These are phyloP conservation scores for Candida nanaspora DNA, from an alignment of 805 yeast genomes.

Conservation along the genomic window DNA sequence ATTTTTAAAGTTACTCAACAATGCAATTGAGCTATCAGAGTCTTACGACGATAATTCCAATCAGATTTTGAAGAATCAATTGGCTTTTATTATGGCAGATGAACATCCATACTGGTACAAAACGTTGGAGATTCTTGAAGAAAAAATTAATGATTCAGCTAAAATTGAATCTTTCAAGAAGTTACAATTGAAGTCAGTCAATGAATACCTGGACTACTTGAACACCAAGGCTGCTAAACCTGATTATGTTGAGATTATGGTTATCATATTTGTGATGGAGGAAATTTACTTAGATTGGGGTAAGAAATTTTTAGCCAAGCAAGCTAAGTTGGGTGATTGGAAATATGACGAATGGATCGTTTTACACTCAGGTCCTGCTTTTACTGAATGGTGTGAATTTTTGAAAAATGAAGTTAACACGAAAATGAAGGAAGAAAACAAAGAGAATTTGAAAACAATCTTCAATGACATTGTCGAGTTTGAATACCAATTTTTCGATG, in stretches of 20 bases:
- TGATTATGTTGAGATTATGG: slow-evolving; percentile 34
- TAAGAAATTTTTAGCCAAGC: slow-evolving; percentile 21
- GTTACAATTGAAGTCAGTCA: slow-evolving; percentile 26
- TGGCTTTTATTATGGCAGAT: slow-evolving; percentile 41
- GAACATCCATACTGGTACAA: slow-evolving; percentile 42
- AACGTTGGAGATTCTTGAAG: slow-evolving; percentile 20
- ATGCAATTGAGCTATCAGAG: slow-evolving; percentile 27
- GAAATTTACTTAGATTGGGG: slow-evolving; percentile 49
- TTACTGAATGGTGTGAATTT: slow-evolving; percentile 41
- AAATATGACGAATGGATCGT: slow-evolving; percentile 45
- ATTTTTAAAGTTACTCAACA: slow-evolving; percentile 36
- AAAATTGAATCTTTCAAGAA: slow-evolving; percentile 12
- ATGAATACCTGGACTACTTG: slow-evolving; percentile 29
- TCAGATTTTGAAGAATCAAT: slow-evolving; percentile 38
- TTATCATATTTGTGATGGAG: slow-evolving; percentile 41
- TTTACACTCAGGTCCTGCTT: slow-evolving; percentile 42
- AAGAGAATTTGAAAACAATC: slow-evolving; percentile 17
- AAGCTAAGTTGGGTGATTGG: slow-evolving; percentile 21
- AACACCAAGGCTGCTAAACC: slow-evolving; percentile 9
- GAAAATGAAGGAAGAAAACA: slow-evolving; percentile 6
- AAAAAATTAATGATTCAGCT: slow-evolving; percentile 7
- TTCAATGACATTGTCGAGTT: slow-evolving; percentile 30
- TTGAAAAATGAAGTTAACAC: slow-evolving; percentile 34
- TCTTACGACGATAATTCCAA: slow-evolving; percentile 33
- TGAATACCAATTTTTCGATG: slow-evolving; percentile 41